phyloP scores from a whole-genome alignment of 2,329 filamentous ascomycete species.

The Colletotrichum brevisporum region DNA sequence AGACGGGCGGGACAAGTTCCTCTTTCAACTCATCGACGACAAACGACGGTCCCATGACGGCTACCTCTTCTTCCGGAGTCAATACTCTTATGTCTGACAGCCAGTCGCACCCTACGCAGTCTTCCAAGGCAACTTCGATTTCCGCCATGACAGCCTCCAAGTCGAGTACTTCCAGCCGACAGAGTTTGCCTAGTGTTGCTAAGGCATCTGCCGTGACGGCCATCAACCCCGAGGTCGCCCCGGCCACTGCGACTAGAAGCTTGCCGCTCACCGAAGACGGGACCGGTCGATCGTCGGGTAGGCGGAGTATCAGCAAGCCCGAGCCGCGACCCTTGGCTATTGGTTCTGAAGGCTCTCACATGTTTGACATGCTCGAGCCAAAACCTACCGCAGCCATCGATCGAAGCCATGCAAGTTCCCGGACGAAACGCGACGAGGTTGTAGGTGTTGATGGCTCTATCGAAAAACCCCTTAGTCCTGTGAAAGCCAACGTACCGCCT shows the following conservation, averaged over 20 bases:
- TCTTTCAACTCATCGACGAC: conserved; percentile 50
- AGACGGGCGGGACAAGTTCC: conserved; percentile 52
- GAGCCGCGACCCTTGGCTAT: conserved; percentile 56
- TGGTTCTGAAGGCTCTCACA: conserved; percentile 52
- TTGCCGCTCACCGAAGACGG: conserved; percentile 60
- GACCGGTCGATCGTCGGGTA: conserved; percentile 52
- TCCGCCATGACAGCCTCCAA: conserved; percentile 62
- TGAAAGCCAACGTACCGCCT: conserved; percentile 52
- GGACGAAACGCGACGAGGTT: conserved; percentile 58
- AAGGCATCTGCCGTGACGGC: conserved; percentile 58
- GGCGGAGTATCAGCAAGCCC: conserved; percentile 59
- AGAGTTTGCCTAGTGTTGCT: conserved; percentile 58
- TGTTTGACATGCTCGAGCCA: conserved; percentile 57
- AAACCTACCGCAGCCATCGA: conserved; percentile 49
- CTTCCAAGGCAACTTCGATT: conserved; percentile 64
- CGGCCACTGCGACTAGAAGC: conserved; percentile 62
- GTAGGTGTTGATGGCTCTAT: conserved; percentile 60
- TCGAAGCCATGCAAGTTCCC: conserved; percentile 45
- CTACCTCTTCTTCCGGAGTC: conserved; percentile 54
- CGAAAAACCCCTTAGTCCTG: conserved; percentile 61
- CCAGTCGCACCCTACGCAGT: conserved; percentile 56
- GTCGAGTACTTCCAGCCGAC: conserved; percentile 55
- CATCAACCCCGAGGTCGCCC: conserved; percentile 62
- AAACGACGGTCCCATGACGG: conserved; percentile 52
- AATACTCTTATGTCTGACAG: conserved; percentile 54